Evolutionary conservation across 495 filamentous ascomycete genomes (phyloP).

Genomic region (Xylaria scruposa): DNA sequence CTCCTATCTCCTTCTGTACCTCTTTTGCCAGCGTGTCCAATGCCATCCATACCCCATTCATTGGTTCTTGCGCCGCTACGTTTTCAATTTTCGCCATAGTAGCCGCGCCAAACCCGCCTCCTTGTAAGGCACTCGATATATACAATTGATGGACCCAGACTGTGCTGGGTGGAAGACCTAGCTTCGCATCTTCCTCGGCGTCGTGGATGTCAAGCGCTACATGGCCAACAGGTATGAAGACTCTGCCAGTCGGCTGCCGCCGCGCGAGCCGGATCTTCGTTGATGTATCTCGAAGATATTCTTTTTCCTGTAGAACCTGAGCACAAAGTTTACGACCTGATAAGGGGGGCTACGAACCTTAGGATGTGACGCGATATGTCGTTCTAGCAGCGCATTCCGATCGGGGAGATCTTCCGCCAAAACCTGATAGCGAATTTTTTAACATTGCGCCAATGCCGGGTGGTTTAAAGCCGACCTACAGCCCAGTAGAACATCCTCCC

Average conservation of each 20-base stretch:
- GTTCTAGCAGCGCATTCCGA: slow-evolving; percentile 32
- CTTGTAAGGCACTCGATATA: slow-evolving; percentile 45
- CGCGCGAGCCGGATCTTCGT: slow-evolving; percentile 36
- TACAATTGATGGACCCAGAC: slow-evolving; percentile 49
- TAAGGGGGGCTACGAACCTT: slow-evolving; percentile 30
- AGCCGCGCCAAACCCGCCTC: slow-evolving; percentile 45
- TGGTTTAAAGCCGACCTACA: slow-evolving; percentile 31
- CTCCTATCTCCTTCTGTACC: slow-evolving; percentile 32
- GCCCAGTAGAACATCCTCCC: slow-evolving; percentile 43
- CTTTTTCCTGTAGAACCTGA: slow-evolving; percentile 35
- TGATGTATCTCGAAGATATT: slow-evolving; percentile 42
- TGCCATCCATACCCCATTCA: slow-evolving; percentile 42
- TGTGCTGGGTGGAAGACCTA: slow-evolving; percentile 36
- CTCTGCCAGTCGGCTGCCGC: slow-evolving; percentile 34
- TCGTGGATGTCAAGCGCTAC: slow-evolving; percentile 45
- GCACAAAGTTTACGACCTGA: slow-evolving; percentile 5
- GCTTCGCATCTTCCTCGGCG: slow-evolving; percentile 36
- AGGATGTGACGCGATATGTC: slow-evolving; percentile 35
- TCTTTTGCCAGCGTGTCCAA: slow-evolving; percentile 45
- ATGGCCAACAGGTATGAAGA: slow-evolving; percentile 51
- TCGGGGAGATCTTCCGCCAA: slow-evolving; percentile 39
- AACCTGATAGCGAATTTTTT: slow-evolving; percentile 28
- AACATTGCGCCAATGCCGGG: slow-evolving; percentile 17
- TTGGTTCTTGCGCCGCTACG: slow-evolving; percentile 40
- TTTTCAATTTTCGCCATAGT: slow-evolving; percentile 46